Base-by-base conservation (phyloP, 495 filamentous ascomycete species). In the Lasiosphaeriaceae sp. region DNA sequence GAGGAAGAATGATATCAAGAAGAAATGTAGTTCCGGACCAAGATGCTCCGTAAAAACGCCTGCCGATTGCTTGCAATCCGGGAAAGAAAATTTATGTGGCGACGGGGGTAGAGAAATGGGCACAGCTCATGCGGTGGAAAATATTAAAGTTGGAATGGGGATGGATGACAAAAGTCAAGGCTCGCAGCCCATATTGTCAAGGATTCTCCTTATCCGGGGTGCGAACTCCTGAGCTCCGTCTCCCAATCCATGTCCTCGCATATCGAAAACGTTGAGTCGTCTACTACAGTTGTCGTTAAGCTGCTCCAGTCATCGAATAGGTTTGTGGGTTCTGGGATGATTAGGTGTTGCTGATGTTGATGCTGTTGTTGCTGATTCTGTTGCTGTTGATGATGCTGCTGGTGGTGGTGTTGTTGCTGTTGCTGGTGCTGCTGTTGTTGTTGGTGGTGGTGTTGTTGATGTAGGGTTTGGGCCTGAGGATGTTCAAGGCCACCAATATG, bases 361-460 rank as follows among this genome's bases (percentile, higher is more conserved):
- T 54, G 52, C 21, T 45, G 39, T 7, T 50, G 50, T 6, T 54
- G 50, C 12, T 54, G 51, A 7, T 74, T 52, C 29, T 50, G 0
- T 16, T 54, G 34, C 57, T 79, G 76, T 19, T 75, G 72, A 41
- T 78, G 73, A 31, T 57, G 59, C 14, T 52, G 50, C 23, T 54
- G 58, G 9, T 50, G 56, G 39, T 45, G 54, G 1, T 55, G 51
- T 22, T 57, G 52, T 24, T 31, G 47, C 19, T 55, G 52, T 34
- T 50, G 48, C 11, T 54, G 52, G 16, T 45, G 39, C 6, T 50
- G 50, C 7, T 51, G 47, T 3, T 55, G 52, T 2, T 50, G 26
- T 3, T 54, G 52, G 1, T 57, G 56, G 6, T 62, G 64, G 2
- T 56, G 58, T 55, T 35, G 21, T 7, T 56, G 58, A 20, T 49